Base-by-base conservation (phyloP, 306 rosid species). In the Malus sieversii region DNA sequence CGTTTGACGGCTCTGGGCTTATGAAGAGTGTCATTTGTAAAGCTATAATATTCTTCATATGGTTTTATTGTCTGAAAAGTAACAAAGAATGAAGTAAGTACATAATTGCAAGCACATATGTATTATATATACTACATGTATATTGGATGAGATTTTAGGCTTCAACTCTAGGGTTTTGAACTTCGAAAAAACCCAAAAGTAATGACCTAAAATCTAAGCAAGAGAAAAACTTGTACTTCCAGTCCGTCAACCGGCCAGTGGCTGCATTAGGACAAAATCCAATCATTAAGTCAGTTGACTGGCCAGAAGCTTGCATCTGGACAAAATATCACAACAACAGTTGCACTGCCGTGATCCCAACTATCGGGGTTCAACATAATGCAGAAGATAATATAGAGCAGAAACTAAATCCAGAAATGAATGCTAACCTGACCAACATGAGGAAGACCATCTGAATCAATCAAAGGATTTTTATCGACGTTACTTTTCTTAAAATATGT, bases 391-490 rank as follows among this genome's bases (percentile, higher is more conserved):
- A 38, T 1, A 52, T 8, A 20, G 1, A 20, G 14, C 58, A 74
- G 48, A 66, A 8, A 27, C 68, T 73, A 53, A 25, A 45, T 46
- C 29, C 77, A 72, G 44, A 55, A 67, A 66, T 18, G 19, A 6
- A 51, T 69, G 68, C 91, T 80, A 83, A 95, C 99, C 99, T 95
- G 99, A 76, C 99, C 99, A 87, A 95, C 97, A 84, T 87, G 85
- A 68, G 99, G 99, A 73, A 95, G 99, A 72, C 99, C 99, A 84
- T 95, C 99, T 42, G 90, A 83, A 84, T 92, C 99, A 15, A 95
- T 79, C 3, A 70, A 64, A 58, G 86, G 67, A 82, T 60, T 81
- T 74, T 76, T 90, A 35, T 87, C 86, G 25, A 75, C 3, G 61
- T 80, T 87, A 78, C 96, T 90, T 87, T 88, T 89, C 82, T 89